Conservation (phyloP, 108 stramenopile genomes). For the Craspedostauros australis region DNA sequence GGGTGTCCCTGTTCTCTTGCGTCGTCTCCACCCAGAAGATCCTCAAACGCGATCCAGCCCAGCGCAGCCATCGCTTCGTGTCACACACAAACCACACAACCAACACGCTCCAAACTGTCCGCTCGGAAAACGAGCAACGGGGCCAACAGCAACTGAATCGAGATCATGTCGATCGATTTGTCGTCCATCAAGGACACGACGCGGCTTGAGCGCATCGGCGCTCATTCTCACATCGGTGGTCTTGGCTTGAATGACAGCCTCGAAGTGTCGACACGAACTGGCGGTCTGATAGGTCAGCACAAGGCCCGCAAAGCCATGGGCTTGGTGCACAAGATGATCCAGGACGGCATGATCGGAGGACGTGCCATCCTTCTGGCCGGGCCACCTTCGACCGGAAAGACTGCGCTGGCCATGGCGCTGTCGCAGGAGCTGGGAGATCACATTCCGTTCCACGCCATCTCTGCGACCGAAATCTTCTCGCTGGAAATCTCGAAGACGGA, state of each 20-base stretch:
- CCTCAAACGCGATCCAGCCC: too few relatives aligned
- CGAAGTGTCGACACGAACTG: constrained; percentile 46
- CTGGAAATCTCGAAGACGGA: constrained; percentile 99
- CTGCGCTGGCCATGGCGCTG: constrained; percentile 95
- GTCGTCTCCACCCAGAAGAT: too few relatives aligned
- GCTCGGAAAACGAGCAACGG: too few relatives aligned
- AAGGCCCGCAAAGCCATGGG: constrained; percentile 96
- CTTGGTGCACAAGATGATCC: constrained; percentile 94
- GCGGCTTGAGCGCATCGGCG: constrained; percentile 95
- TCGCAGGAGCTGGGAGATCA: constrained; percentile 90
- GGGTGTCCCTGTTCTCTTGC: too few relatives aligned
- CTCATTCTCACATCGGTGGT: constrained; percentile 98
- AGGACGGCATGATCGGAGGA: constrained; percentile 93
- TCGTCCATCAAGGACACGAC: constrained; percentile 38
- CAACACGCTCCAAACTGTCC: too few relatives aligned
- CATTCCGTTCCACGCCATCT: constrained; percentile 93
- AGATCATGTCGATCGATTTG: too few relatives aligned
- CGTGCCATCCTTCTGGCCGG: constrained; percentile 94
- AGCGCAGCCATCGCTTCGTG: too few relatives aligned
- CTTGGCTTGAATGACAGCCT: constrained; percentile 95
- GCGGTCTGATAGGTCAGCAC: constrained; percentile 96
- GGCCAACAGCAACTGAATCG: too few relatives aligned
- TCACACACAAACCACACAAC: too few relatives aligned
- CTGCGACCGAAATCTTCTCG: constrained; percentile 94
- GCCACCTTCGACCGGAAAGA: constrained; percentile 98